phyloP scores from a whole-genome alignment of 177 flowering plant species.

The Vitis hybrid region DNA sequence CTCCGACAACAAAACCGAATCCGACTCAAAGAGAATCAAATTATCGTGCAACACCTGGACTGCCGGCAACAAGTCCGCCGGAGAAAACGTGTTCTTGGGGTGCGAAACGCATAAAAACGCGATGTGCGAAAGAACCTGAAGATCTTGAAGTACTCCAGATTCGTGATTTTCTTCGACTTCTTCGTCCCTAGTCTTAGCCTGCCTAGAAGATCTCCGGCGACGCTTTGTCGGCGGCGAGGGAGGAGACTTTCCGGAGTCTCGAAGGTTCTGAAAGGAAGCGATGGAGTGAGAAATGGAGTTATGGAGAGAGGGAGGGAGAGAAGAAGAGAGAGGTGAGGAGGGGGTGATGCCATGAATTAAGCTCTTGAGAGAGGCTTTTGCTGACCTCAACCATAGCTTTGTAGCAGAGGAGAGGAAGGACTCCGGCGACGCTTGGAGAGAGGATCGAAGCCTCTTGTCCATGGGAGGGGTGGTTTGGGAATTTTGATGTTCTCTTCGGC shows the following conservation, averaged over 20 bases:
- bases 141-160: slow-evolving; percentile 23
- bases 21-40: slow-evolving; percentile 65
- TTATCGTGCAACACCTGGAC: slow-evolving; percentile 67
- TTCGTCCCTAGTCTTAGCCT: slow-evolving; percentile 9
- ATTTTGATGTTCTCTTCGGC: slow-evolving; percentile 40
- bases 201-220: slow-evolving; percentile 48
- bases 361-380: slow-evolving; percentile 65
- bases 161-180: background rate
- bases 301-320: slow-evolving; percentile 68
- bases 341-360: slow-evolving; percentile 46
- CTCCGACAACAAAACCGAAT: slow-evolving; percentile 46
- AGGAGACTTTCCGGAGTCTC: slow-evolving; percentile 28
- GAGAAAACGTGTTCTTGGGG: slow-evolving; percentile 48
- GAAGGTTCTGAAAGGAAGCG: slow-evolving; percentile 31
- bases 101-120: slow-evolving; percentile 51
- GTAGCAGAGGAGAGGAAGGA: slow-evolving; percentile 38
- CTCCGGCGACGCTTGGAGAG: slow-evolving; percentile 25
- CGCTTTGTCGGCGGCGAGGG: slow-evolving; percentile 60
- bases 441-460: slow-evolving; percentile 36
- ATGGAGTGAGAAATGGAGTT: slow-evolving; percentile 48
- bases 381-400: slow-evolving; percentile 39
- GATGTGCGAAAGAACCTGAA: slow-evolving; percentile 48
- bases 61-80: slow-evolving; percentile 46
- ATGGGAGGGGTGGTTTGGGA: slow-evolving; percentile 29
- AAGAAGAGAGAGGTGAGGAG: slow-evolving; percentile 42